phyloP scores from a whole-genome alignment of 2,329 filamentous ascomycete genomes.

The Ascocoryne sarcoides region DNA sequence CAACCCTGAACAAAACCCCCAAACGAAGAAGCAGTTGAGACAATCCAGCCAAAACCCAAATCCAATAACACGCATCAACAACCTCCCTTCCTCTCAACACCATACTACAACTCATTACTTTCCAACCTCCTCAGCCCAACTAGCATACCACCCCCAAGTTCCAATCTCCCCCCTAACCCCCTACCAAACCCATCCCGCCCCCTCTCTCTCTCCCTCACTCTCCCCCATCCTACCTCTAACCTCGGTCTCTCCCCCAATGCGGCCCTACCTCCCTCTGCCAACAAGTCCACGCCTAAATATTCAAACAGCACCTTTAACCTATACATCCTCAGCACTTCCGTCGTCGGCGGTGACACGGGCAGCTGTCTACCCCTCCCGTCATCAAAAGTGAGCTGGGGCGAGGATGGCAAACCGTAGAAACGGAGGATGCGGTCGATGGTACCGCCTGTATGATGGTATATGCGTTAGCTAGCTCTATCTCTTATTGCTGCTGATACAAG shows the following conservation, averaged over 20 bases:
- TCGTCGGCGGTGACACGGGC: neutral
- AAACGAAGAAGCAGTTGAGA: too few relatives aligned
- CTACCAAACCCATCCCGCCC: neutral
- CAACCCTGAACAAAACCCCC: too few relatives aligned
- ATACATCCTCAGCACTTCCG: neutral
- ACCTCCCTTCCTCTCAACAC: too few relatives aligned
- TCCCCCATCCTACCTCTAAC: neutral
- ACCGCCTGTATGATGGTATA: neutral
- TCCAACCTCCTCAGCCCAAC: neutral
- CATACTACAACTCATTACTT: neutral
- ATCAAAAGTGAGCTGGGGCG: neutral
- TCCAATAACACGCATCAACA: too few relatives aligned
- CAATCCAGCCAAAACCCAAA: too few relatives aligned
- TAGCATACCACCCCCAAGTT: neutral
- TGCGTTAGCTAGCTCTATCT: neutral
- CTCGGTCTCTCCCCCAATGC: neutral
- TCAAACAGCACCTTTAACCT: neutral
- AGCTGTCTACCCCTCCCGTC: neutral
- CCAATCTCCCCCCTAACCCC: neutral
- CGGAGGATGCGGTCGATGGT: conserved; percentile 10
- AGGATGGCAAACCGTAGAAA: conserved; percentile 3
- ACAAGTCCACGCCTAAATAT: neutral
- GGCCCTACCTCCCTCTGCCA: neutral
- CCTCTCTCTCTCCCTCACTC: neutral
- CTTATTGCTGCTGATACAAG: neutral